Percentiles rank a stretch among this genome's conserved stretches.
Evolutionary conservation across 2,329 filamentous ascomycete species (phyloP).

Genomic region (Juglanconis juglandina): DNA sequence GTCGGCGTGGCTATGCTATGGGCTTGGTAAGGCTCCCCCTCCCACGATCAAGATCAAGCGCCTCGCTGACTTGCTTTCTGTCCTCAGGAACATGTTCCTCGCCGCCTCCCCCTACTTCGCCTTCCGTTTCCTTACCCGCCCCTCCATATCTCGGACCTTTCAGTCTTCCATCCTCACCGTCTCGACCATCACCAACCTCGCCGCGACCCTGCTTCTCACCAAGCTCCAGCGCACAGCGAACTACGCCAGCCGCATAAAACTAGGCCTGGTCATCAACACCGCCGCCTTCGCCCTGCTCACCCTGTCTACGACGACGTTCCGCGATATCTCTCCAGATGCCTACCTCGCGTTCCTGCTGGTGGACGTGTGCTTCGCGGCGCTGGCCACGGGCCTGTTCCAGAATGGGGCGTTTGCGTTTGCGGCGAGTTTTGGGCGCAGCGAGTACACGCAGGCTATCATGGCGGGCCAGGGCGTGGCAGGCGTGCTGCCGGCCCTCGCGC

Average conservation of each 20-base stretch:
- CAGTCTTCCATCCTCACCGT: conserved; percentile 86
- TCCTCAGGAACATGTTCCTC: conserved; percentile 89
- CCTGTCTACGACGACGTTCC: conserved; percentile 70
- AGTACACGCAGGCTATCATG: conserved; percentile 97
- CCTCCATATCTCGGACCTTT: conserved; percentile 75
- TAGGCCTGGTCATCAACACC: conserved; percentile 74
- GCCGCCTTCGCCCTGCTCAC: conserved; percentile 73
- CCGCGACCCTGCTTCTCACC: conserved; percentile 70
- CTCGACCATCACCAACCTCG: conserved; percentile 79
- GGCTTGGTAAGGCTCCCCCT: conserved; percentile 69
- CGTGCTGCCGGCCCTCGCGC: conserved; percentile 81
- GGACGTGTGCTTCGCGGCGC: conserved; percentile 76
- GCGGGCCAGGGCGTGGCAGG: conserved; percentile 88
- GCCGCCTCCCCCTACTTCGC: conserved; percentile 93
- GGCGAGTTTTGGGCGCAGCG: conserved; percentile 74
- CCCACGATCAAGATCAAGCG: not conserved
- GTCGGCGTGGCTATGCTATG: conserved; percentile 93
- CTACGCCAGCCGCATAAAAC: conserved; percentile 81
- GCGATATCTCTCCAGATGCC: conserved; percentile 54
- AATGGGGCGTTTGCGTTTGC: conserved; percentile 94
- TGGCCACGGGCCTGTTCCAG: conserved; percentile 81
- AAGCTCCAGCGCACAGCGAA: conserved; percentile 78
- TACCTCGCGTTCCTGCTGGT: conserved; percentile 82
- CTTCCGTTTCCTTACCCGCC: conserved; percentile 67
- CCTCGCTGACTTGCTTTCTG: not conserved